Evolutionary conservation across 306 rosid genomes (phyloP).

Genomic region (Pyrus bretschneideri): DNA sequence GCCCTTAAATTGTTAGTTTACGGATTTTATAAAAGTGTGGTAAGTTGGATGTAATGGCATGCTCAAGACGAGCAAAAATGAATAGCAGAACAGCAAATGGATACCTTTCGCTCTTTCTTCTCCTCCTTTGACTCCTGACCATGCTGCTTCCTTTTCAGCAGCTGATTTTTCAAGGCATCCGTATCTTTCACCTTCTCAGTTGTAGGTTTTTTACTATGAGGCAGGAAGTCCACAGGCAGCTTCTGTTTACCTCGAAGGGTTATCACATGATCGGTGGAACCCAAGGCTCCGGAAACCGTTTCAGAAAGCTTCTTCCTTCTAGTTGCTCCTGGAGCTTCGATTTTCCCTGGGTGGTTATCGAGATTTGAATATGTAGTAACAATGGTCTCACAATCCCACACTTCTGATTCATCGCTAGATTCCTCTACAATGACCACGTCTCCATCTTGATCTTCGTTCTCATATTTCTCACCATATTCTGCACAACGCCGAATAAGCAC

Average conservation of each 20-base stretch:
- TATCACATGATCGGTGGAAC: constrained; percentile 45
- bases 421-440: constrained; percentile 48
- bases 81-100: not conserved
- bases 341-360: constrained; percentile 85
- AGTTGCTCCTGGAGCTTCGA: constrained; percentile 47
- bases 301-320: constrained; percentile 74
- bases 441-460: constrained; percentile 46
- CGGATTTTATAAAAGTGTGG: not conserved
- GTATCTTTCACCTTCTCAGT: constrained; percentile 40
- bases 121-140: constrained; percentile 81
- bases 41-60: not conserved
- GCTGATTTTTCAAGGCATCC: constrained; percentile 38
- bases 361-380: constrained; percentile 74
- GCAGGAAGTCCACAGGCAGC: constrained; percentile 75
- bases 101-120: constrained; percentile 89
- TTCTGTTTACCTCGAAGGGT: constrained; percentile 70
- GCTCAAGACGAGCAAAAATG: not conserved
- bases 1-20: not conserved
- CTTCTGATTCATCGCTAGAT: constrained; percentile 86
- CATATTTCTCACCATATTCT: constrained; percentile 77
- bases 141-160: constrained; percentile 54
- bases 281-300: constrained; percentile 48
- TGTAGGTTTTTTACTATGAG: constrained; percentile 38
- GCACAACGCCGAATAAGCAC: constrained; percentile 61
- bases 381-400: constrained; percentile 90